Base-by-base conservation (phyloP, 768 basidiomycete species). In the Rhodotorula toruloides region DNA sequence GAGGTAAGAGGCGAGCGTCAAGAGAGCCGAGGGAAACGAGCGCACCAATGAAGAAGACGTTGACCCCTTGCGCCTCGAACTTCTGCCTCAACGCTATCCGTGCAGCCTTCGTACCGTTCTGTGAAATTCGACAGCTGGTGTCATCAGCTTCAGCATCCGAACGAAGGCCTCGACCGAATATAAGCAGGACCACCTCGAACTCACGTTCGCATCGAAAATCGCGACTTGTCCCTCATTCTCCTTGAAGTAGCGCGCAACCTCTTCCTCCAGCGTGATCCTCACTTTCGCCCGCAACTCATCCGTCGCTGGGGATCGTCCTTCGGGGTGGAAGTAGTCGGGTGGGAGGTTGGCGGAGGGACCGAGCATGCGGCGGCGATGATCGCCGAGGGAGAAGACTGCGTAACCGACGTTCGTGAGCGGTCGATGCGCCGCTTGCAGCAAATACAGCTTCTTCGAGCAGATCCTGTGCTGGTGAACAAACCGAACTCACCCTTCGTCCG, bases 121-220 rank as follows among this genome's bases (percentile, higher is more conserved):
- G 62, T 16, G 19, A 0, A 34, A 13, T 6, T 40, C 17, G 44
- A 46, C 9, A 21, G 11, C 16, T 13, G 16, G 16, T 17, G 44
- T 25, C 21, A 42, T 11, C 13, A 46, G 44, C 25, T n/a, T 25
- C 25, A 32, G 11, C 19, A 25, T 19, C 34, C 3, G 7, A 22
- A 5, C 22, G 46, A 10, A 6, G 14, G 12, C 16, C 29, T 3
- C 19, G 56, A 9, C 17, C 25, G n/a, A 4, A 25, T 21, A 32
- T 7, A 6, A 27, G 47, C 36, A 19, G 44, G 3, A 19, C 32
- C 12, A 13, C 27, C 2, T 27, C 3, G 37, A 1, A 44, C 73
- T 46, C 59, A 69, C 68, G 76, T 99, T 99, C 36, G 96, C 96
- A 76, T 99, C 96, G 79, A 97, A 98, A 69, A 99, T 93, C 43